Percentiles rank a stretch among this genome's conserved stretches.
Conservation (phyloP, 305 asterid genomes). For the Coffea humblotiana region DNA sequence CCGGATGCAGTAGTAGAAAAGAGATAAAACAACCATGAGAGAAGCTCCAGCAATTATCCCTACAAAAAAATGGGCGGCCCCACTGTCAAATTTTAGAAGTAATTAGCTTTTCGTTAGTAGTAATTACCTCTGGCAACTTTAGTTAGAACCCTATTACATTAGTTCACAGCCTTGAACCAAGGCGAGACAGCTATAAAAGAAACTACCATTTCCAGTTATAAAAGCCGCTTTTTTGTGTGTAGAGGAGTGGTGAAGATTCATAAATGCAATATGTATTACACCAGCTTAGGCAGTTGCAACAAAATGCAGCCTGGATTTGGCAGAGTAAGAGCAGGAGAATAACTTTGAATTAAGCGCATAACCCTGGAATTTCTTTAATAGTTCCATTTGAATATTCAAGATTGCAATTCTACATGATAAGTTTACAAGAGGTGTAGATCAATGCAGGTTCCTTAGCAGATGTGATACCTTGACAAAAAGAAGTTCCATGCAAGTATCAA, state of each 20-base stretch:
- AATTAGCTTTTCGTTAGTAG: neutral
- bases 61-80: conserved; percentile 16
- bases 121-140: neutral
- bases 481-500: neutral
- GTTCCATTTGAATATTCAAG: neutral
- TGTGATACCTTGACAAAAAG: neutral
- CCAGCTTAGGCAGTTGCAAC: neutral
- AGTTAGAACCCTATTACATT: neutral
- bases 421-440: neutral
- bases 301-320: neutral
- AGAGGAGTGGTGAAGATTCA: neutral
- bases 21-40: conserved; percentile 37
- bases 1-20: conserved; percentile 48
- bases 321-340: neutral
- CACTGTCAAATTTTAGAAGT: conserved; percentile 1
- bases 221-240: neutral
- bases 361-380: neutral
- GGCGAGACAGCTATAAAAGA: neutral
- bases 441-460: neutral
- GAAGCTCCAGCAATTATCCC: conserved; percentile 75
- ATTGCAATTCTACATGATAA: neutral
- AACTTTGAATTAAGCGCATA: neutral
- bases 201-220: neutral
- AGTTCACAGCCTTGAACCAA: neutral
- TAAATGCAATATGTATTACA: neutral